Evolutionary conservation across 805 yeast genomes (phyloP).

Genomic region (Saccharomycopsis sp.): DNA sequence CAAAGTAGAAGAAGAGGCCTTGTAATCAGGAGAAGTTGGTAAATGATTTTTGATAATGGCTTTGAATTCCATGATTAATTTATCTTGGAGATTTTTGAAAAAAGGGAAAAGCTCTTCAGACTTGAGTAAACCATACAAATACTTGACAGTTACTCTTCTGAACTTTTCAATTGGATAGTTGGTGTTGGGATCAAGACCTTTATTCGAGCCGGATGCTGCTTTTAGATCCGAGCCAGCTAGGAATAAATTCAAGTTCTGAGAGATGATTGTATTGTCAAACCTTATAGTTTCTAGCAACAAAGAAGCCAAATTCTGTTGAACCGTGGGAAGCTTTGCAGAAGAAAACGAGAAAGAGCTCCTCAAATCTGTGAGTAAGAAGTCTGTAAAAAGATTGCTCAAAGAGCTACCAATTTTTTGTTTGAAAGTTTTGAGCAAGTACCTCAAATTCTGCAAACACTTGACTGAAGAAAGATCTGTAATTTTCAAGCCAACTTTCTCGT

Average conservation of each 20-base stretch:
- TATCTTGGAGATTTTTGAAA: slow-evolving; percentile 55
- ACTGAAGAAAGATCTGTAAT: slow-evolving; percentile 33
- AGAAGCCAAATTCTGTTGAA: slow-evolving; percentile 37
- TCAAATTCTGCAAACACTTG: slow-evolving; percentile 25
- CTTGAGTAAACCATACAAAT: slow-evolving; percentile 48
- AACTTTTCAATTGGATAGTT: slow-evolving; percentile 25
- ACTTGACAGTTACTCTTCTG: slow-evolving; percentile 35
- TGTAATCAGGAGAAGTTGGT: slow-evolving; percentile 33
- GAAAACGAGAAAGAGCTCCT: slow-evolving; percentile 41
- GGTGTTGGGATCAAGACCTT: slow-evolving; percentile 1
- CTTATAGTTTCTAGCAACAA: slow-evolving; percentile 22
- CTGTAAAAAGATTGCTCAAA: slow-evolving; percentile 51
- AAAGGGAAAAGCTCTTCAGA: slow-evolving; percentile 57
- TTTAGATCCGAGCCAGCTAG: slow-evolving; percentile 20
- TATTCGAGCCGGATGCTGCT: background rate
- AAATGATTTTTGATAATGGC: slow-evolving; percentile 55
- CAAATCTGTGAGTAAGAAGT: slow-evolving; percentile 51
- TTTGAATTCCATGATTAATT: slow-evolving; percentile 62
- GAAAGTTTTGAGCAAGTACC: slow-evolving; percentile 45
- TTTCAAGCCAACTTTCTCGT: background rate
- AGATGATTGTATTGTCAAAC: slow-evolving; percentile 27
- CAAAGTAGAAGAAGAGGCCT: background rate
- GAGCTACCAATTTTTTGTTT: slow-evolving; percentile 60
- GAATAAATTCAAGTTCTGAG: slow-evolving; percentile 32
- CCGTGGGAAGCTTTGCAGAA: slow-evolving; percentile 38